These are phyloP conservation scores for Globisporangium apiculatum DNA, from an alignment of 352 stramenopile genomes.

Conservation along the genomic window DNA sequence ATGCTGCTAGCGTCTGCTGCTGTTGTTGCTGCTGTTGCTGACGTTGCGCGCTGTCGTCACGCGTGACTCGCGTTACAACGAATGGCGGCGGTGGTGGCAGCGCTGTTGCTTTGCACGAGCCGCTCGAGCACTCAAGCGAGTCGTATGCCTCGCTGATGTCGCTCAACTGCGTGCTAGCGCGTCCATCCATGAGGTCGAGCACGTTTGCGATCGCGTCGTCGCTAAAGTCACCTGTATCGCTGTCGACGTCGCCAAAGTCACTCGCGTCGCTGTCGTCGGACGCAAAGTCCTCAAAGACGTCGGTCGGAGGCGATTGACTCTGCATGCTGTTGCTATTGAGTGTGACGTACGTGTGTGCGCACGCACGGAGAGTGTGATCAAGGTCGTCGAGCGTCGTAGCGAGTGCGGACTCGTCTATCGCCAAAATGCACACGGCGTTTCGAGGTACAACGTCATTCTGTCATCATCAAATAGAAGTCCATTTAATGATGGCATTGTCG, in stretches of 20 bases:
- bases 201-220: slow-evolving; percentile 35
- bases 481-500: neutral
- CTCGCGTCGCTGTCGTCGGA: slow-evolving; percentile 12
- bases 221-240: slow-evolving; percentile 18
- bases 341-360: no score
- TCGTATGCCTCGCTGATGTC: neutral
- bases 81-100: neutral
- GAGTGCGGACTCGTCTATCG: neutral
- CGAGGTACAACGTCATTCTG: neutral
- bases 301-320: neutral
- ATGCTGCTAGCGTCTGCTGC: neutral
- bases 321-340: slow-evolving; percentile 1
- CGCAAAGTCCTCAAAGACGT: slow-evolving; percentile 45
- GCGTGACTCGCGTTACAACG: neutral
- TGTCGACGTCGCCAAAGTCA: slow-evolving; percentile 19
- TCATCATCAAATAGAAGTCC: neutral
- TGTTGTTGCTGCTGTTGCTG: neutral
- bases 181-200: slow-evolving; percentile 33
- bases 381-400: neutral
- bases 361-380: neutral
- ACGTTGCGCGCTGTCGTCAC: no score
- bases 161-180: slow-evolving; percentile 4
- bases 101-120: neutral
- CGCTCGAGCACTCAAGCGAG: neutral
- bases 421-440: neutral